A percentile compares a stretch with the other conserved stretches of the same genome.
Conservation (phyloP, 169 alveolate species). For the Eimeria praecox region DNA sequence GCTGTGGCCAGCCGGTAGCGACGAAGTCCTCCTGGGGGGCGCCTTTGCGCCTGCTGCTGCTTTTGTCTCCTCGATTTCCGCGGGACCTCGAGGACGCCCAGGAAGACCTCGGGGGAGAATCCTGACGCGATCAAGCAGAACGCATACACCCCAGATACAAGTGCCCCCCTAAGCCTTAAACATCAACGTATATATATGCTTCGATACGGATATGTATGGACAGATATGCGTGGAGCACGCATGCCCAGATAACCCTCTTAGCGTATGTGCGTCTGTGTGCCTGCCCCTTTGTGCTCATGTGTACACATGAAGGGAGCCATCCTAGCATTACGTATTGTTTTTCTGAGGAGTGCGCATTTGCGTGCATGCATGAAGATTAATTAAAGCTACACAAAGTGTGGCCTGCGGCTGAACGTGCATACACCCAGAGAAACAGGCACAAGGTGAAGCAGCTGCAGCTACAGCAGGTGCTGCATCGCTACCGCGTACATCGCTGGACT, state of each 20-base stretch:
- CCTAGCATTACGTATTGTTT: background rate
- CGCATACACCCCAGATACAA: background rate
- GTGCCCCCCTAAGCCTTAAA: background rate
- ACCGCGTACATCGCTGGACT: constrained; percentile 38
- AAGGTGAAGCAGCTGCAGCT: background rate
- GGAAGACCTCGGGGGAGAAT: constrained; percentile 44
- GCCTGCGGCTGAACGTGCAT: background rate
- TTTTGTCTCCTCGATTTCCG: constrained; percentile 46
- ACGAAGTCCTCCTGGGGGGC: constrained; percentile 59
- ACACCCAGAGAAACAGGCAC: background rate
- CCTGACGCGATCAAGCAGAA: constrained; percentile 2
- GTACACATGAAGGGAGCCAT: background rate
- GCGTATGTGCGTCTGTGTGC: background rate
- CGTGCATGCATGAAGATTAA: background rate
- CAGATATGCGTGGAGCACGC: too few species aligned
- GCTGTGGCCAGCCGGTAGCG: constrained; percentile 46
- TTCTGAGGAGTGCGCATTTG: background rate
- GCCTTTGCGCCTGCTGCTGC: constrained; percentile 65
- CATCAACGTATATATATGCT: background rate
- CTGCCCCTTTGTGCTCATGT: background rate
- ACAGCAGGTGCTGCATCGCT: background rate
- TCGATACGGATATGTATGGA: background rate
- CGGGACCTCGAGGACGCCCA: constrained; percentile 64
- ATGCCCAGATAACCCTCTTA: background rate
- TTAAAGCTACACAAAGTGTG: background rate